phyloP scores from a whole-genome alignment of 257 asterid genomes.

The Forsythia suspensa region DNA sequence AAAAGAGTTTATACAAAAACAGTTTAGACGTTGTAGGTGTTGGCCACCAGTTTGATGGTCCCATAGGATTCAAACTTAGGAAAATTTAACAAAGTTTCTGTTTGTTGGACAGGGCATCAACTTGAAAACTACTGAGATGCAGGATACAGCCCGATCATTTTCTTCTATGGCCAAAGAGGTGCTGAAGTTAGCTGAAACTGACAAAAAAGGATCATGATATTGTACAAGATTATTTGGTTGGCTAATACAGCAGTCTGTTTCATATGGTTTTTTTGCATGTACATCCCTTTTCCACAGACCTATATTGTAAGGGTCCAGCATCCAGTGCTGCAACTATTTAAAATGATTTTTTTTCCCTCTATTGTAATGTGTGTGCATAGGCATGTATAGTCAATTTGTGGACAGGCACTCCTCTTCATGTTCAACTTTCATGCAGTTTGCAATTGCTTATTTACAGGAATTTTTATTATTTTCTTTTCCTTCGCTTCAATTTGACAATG shows the following conservation, averaged over 20 bases:
- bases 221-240: background rate
- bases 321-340: background rate
- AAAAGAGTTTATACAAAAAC: no score
- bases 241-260: background rate
- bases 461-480: no score
- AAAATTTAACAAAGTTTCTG: background rate
- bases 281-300: background rate
- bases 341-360: no score
- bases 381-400: no score
- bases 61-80: background rate
- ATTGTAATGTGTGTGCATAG: no score
- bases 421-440: background rate
- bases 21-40: background rate
- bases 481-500: no score
- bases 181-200: constrained; percentile 62
- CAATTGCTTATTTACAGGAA: no score
- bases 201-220: constrained; percentile 36
- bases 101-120: constrained; percentile 64
- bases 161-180: constrained; percentile 86
- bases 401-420: no score
- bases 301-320: background rate
- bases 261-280: background rate
- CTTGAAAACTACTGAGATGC: constrained; percentile 84
- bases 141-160: constrained; percentile 80
- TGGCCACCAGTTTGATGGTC: background rate